These are phyloP conservation scores for Thermochaetoides thermophila DNA, from an alignment of 495 filamentous ascomycete genomes.

Conservation along the genomic window DNA sequence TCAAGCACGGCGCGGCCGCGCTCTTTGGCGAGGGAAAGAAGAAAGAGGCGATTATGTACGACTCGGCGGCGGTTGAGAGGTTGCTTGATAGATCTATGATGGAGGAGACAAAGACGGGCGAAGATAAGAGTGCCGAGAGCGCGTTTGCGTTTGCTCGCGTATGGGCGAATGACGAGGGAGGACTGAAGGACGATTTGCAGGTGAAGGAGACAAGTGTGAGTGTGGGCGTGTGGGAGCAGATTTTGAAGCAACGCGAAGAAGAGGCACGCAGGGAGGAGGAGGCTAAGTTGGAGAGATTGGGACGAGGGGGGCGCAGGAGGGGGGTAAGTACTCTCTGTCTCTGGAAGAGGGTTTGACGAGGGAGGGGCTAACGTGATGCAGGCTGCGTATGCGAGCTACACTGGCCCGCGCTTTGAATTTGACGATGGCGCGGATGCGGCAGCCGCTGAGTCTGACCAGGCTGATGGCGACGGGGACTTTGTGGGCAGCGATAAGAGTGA, in stretches of 20 bases:
- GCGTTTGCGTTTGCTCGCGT: conserved; percentile 85
- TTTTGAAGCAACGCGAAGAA: conserved; percentile 66
- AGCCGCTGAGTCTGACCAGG: conserved; percentile 15
- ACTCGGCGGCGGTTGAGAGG: conserved; percentile 64
- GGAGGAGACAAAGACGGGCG: conserved; percentile 49
- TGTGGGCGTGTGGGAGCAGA: conserved; percentile 72
- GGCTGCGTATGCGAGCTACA: conserved; percentile 14
- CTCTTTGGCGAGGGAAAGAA: conserved; percentile 66
- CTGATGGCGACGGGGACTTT: conserved; percentile 18
- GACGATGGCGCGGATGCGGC: conserved; percentile 15
- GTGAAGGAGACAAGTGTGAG: conserved; percentile 38
- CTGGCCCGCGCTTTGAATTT: conserved; percentile 13
- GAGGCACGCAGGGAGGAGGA: conserved; percentile 54
- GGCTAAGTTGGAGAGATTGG: conserved; percentile 50
- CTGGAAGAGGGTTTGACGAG: neutral
- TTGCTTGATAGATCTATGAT: conserved; percentile 73
- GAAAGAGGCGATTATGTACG: conserved; percentile 56
- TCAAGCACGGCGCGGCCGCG: conserved; percentile 75
- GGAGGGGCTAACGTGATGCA: conserved; percentile 16
- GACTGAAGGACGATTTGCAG: conserved; percentile 41
- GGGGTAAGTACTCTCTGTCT: conserved; percentile 24
- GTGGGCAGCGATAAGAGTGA: conserved; percentile 19
- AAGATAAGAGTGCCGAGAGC: conserved; percentile 47
- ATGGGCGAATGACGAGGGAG: conserved; percentile 68
- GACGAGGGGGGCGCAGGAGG: conserved; percentile 61